Conservation (phyloP, 2,329 filamentous ascomycete species). For the Beauveria sp. region DNA sequence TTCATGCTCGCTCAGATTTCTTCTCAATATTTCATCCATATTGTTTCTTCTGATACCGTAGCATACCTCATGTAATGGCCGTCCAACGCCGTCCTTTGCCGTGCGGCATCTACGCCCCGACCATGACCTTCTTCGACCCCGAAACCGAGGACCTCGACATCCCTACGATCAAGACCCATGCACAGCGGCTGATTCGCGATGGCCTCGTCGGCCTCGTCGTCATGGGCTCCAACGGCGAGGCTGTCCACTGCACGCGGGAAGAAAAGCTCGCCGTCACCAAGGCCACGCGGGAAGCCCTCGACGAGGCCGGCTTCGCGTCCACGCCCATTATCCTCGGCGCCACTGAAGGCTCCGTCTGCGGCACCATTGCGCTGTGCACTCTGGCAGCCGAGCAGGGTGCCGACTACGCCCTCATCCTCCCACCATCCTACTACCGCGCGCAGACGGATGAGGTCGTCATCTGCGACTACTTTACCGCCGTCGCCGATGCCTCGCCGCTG, state of each 20-base stretch:
- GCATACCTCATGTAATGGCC: conserved; percentile 14
- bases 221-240: conserved; percentile 88
- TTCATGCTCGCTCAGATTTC: neutral
- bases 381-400: conserved; percentile 62
- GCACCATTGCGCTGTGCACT: conserved; percentile 68
- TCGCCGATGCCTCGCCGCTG: conserved; percentile 68
- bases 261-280: conserved; percentile 70
- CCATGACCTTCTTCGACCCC: conserved; percentile 83
- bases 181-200: conserved; percentile 65
- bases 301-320: conserved; percentile 66
- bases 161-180: conserved; percentile 70
- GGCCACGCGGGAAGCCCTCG: conserved; percentile 73
- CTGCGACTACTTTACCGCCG: conserved; percentile 63
- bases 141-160: conserved; percentile 81
- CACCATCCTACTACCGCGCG: conserved; percentile 75
- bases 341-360: conserved; percentile 72
- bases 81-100: conserved; percentile 51
- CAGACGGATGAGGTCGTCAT: conserved; percentile 69
- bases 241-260: conserved; percentile 70
- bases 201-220: conserved; percentile 77
- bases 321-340: conserved; percentile 79
- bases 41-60: neutral
- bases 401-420: conserved; percentile 72
- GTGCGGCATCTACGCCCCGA: conserved; percentile 79
- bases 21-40: too few species aligned